phyloP scores from a whole-genome alignment of 2,329 filamentous ascomycete genomes.

The Sarocladium brachiariae region DNA sequence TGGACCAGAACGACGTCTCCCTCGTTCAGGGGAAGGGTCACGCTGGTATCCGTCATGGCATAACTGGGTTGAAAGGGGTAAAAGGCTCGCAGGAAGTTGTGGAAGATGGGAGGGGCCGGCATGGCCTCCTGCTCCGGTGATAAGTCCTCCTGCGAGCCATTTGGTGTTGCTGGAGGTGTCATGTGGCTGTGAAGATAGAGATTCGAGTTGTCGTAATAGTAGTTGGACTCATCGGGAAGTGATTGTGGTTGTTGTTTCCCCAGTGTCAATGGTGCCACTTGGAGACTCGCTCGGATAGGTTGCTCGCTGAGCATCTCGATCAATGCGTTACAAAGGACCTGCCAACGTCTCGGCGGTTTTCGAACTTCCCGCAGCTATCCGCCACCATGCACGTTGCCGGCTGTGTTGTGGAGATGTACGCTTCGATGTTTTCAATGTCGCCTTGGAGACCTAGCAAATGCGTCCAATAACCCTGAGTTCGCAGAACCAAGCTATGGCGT shows the following conservation, averaged over 20 bases:
- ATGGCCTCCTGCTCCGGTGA: conserved; percentile 23
- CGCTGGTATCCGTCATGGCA: conserved; percentile 71
- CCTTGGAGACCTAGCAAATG: neutral
- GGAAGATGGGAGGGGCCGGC: conserved; percentile 60
- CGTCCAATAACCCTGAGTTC: neutral
- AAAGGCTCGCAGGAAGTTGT: conserved; percentile 91
- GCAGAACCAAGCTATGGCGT: conserved; percentile 6
- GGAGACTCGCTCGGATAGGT: conserved; percentile 48
- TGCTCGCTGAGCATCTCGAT: conserved; percentile 33
- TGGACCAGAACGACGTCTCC: conserved; percentile 92
- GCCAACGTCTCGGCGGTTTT: neutral
- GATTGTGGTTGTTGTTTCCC: conserved; percentile 32
- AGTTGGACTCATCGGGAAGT: conserved; percentile 23
- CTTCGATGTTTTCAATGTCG: neutral
- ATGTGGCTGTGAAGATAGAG: conserved; percentile 51
- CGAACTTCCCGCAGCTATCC: neutral
- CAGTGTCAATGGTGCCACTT: conserved; percentile 53
- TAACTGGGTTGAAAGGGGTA: conserved; percentile 83
- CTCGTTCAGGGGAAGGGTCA: conserved; percentile 81
- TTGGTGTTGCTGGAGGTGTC: conserved; percentile 71
- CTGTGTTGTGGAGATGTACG: neutral
- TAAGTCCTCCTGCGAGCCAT: conserved; percentile 57
- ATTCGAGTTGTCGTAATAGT: conserved; percentile 27
- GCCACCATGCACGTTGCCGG: neutral
- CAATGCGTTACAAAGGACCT: neutral